Evolutionary conservation across 2,329 filamentous ascomycete species (phyloP).

Genomic region (Aspergillus fumigatus): DNA sequence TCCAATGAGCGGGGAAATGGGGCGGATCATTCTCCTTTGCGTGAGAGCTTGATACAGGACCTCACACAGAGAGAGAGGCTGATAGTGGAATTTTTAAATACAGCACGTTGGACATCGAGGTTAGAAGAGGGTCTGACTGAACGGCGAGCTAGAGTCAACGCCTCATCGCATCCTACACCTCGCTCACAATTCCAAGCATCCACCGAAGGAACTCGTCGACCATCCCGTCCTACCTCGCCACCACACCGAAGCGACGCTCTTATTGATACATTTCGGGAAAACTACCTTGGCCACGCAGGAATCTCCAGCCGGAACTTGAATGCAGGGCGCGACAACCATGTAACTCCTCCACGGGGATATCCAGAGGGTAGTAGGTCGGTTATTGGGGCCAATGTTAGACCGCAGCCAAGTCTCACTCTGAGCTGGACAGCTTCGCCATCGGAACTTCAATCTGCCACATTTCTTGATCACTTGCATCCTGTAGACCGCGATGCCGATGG

Average conservation of each 20-base stretch:
- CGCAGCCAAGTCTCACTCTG: conserved; percentile 31
- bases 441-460: conserved; percentile 29
- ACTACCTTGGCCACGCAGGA: conserved; percentile 24
- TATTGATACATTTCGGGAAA: conserved; percentile 28
- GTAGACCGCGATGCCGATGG: conserved; percentile 19
- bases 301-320: conserved; percentile 24
- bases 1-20: conserved; percentile 15
- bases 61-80: conserved; percentile 40
- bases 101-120: conserved; percentile 36
- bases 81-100: conserved; percentile 42
- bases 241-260: conserved; percentile 24
- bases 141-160: conserved; percentile 24
- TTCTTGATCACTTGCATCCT: conserved; percentile 18
- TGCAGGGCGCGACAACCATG: conserved; percentile 36
- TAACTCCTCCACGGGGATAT: conserved; percentile 37
- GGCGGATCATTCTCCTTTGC: conserved; percentile 25
- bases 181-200: conserved; percentile 25
- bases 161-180: conserved; percentile 23
- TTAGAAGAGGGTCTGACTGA: conserved; percentile 29
- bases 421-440: conserved; percentile 40
- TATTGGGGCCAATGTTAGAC: conserved; percentile 21
- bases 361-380: conserved; percentile 18
- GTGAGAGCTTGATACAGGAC: conserved; percentile 35
- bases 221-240: conserved; percentile 32
- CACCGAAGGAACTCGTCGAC: conserved; percentile 27